Base-by-base conservation (phyloP, 345 rosid species). In the Euclidium syriacum region DNA sequence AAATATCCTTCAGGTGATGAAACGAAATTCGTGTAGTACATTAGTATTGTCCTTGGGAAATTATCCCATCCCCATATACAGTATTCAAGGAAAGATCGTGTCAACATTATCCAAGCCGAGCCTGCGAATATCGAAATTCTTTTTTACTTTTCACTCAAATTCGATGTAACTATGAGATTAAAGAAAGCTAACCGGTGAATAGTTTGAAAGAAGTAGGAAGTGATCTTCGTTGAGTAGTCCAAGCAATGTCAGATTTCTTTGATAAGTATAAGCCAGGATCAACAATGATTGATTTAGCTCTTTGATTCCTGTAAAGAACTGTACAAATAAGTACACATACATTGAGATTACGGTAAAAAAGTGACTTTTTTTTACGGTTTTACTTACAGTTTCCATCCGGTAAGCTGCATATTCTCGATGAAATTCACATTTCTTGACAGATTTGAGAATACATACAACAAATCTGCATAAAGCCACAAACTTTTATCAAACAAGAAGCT, bases 1-100 rank as follows among this genome's bases (percentile, higher is more conserved):
- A 91, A 91, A 65, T 91, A 91, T n/a, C 98, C 98, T 83, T 87
- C 98, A 2, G 98, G 96, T 14, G 98, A 91, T 44, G 96, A 91
- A 10, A 91, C 56, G 27, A 91, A 91, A 62, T 85, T 91, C 3
- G 91, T 79, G 62, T 91, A 87, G 64, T 91, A 87, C 98, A 87
- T 82, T 25, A 91, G 79, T 65, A 82, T 65, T 9, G 94, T 85
- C 53, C 98, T 77, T 0, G 98, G 96, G 58, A 87, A 80, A 58
- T 85, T 91, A 50, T 87, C 94, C 96, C 92, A 85, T 46, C 95
- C 94, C 89, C 91, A 84, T 60, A 91, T 85, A 65, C 89, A 84
- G 66, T 91, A 85, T 67, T 87, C 88, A 4, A 87, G 77, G 75
- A 87, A 91, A 22, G 88, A 47, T 36, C 91, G 76, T 3, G 87